Percentiles rank a stretch among this genome's conserved stretches.
phyloP scores from a whole-genome alignment of 306 rosid species.

The Rubus parviflorus region DNA sequence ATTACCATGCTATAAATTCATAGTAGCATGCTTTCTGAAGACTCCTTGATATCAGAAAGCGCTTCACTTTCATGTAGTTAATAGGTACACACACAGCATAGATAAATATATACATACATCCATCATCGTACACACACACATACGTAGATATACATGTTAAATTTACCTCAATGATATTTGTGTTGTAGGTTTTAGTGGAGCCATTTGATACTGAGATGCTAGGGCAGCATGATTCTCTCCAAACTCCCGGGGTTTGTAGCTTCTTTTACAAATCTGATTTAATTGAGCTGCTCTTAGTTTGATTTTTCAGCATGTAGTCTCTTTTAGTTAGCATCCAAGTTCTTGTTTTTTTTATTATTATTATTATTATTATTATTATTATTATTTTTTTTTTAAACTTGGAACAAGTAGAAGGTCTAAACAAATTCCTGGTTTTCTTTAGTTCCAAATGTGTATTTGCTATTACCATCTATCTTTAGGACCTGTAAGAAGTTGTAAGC shows the following conservation, averaged over 20 bases:
- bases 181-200: constrained; percentile 62
- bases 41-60: not conserved
- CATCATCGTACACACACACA: not conserved
- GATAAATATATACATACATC: not conserved
- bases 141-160: not conserved
- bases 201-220: constrained; percentile 55
- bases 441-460: not conserved
- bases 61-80: not conserved
- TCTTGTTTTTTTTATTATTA: not conserved
- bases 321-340: constrained; percentile 3
- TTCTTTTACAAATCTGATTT: constrained; percentile 16
- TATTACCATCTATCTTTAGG: not conserved
- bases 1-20: not conserved
- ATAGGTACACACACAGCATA: not conserved
- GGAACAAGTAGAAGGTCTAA: not conserved
- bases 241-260: constrained; percentile 70
- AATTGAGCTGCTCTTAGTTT: not conserved
- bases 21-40: constrained; percentile 8
- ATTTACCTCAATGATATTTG: constrained; percentile 12
- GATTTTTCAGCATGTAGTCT: not conserved
- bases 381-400: not conserved
- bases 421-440: not conserved
- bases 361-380: too few relatives aligned
- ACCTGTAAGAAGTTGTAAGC: constrained; percentile 9
- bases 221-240: constrained; percentile 56